phyloP scores from a whole-genome alignment of 2,329 filamentous ascomycete genomes.

The Fusarium sp. region DNA sequence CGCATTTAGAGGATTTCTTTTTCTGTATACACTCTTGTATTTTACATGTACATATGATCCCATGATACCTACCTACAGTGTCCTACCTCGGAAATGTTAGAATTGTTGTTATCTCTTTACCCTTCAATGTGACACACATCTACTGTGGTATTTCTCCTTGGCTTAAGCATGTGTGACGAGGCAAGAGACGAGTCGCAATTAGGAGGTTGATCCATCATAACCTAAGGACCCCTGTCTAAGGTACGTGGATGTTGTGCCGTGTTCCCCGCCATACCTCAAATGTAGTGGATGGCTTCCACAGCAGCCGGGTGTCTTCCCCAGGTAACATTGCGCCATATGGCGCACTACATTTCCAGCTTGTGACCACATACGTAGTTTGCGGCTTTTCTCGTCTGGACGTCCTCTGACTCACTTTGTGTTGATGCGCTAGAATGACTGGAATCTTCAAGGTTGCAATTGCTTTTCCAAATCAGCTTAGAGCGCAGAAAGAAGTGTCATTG shows the following conservation, averaged over 20 bases:
- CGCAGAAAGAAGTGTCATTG: neutral
- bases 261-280: slow-evolving; percentile 13
- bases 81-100: neutral
- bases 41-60: slow-evolving; percentile 1
- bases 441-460: neutral
- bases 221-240: neutral
- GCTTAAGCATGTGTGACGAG: slow-evolving; percentile 11
- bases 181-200: slow-evolving; percentile 4
- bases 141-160: neutral
- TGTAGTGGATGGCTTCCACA: slow-evolving; percentile 6
- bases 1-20: slow-evolving; percentile 9
- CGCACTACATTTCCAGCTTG: slow-evolving; percentile 22
- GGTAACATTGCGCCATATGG: slow-evolving; percentile 16
- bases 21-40: slow-evolving; percentile 10
- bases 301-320: slow-evolving; percentile 13
- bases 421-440: neutral
- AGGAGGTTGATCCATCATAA: neutral
- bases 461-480: neutral
- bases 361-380: slow-evolving; percentile 27
- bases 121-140: slow-evolving; percentile 12
- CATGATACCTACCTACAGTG: neutral
- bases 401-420: slow-evolving; percentile 4
- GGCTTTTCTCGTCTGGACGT: neutral
- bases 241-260: neutral
- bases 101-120: slow-evolving; percentile 10